Evolutionary conservation across 2,329 filamentous ascomycete species (phyloP).

Genomic region (Fusarium pseudoanthophilum): DNA sequence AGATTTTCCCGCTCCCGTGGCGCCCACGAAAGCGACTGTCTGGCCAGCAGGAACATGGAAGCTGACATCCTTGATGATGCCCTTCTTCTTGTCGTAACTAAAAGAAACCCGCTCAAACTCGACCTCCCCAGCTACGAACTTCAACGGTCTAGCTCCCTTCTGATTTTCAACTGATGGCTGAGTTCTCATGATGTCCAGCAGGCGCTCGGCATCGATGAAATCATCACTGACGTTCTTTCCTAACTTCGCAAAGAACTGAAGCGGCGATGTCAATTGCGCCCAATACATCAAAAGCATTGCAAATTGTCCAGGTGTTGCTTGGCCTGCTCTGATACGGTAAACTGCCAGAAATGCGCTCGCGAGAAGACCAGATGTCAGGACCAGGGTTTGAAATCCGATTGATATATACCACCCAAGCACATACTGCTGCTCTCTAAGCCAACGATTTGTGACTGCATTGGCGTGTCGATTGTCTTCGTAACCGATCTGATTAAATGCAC

Average conservation of each 20-base stretch:
- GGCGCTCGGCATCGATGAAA: conserved; percentile 67
- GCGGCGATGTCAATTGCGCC: conserved; percentile 75
- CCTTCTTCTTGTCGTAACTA: conserved; percentile 68
- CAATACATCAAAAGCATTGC: conserved; percentile 79
- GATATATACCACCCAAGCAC: conserved; percentile 60
- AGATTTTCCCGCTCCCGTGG: conserved; percentile 69
- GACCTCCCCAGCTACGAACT: conserved; percentile 63
- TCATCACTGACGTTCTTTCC: conserved; percentile 67
- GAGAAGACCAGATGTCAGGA: conserved; percentile 76
- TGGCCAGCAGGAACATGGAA: conserved; percentile 62
- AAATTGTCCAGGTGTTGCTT: conserved; percentile 73
- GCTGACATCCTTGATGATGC: conserved; percentile 65
- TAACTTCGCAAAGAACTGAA: conserved; percentile 74
- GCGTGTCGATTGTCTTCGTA: conserved; percentile 67
- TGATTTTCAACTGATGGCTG: conserved; percentile 66
- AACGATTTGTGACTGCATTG: conserved; percentile 58
- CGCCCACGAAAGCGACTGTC: conserved; percentile 69
- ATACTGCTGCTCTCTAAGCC: conserved; percentile 52
- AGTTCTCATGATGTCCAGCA: conserved; percentile 68
- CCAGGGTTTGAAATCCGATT: conserved; percentile 67
- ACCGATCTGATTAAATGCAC: conserved; percentile 67
- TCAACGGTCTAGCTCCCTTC: conserved; percentile 60
- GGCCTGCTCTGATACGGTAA: conserved; percentile 72
- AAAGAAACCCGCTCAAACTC: conserved; percentile 67
- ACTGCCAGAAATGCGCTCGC: conserved; percentile 70